Conservation (phyloP, 345 rosid genomes). For the Euclidium syriacum region DNA sequence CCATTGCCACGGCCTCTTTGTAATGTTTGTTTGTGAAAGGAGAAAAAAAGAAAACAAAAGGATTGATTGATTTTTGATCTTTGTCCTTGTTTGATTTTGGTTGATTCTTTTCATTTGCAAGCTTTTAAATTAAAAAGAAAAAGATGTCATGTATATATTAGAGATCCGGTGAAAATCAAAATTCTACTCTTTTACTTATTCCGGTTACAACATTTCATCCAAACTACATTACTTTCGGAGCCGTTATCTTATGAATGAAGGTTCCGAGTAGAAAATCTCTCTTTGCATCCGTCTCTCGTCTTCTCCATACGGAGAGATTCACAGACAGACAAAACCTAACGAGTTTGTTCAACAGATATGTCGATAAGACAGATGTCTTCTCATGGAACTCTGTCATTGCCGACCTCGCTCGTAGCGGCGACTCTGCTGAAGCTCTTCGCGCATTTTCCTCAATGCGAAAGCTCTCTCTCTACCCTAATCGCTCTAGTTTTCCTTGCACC, state of each 20-base stretch:
- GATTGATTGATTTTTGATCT: slow-evolving; percentile 26
- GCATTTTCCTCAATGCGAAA: slow-evolving; percentile 81
- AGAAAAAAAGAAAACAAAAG: not conserved
- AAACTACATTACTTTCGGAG: no score
- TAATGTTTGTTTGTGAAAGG: slow-evolving; percentile 12
- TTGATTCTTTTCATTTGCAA: slow-evolving; percentile 39
- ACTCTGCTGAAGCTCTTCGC: slow-evolving; percentile 64
- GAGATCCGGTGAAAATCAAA: not conserved
- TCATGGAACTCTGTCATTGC: slow-evolving; percentile 93
- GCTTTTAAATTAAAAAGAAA: not conserved
- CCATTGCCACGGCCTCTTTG: slow-evolving; percentile 12
- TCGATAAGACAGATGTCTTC: slow-evolving; percentile 57
- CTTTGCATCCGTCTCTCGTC: slow-evolving; percentile 3
- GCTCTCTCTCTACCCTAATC: slow-evolving; percentile 61
- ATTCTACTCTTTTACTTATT: no score
- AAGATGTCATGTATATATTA: not conserved
- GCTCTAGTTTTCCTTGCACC: slow-evolving; percentile 78
- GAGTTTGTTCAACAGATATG: slow-evolving; percentile 59
- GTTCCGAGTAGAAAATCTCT: slow-evolving; percentile 12
- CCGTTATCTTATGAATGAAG: no score
- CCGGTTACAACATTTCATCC: no score
- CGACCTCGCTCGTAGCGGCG: slow-evolving; percentile 74
- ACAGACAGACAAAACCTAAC: slow-evolving; percentile 48
- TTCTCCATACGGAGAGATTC: slow-evolving; percentile 22
- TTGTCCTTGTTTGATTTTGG: slow-evolving; percentile 16